phyloP scores from a whole-genome alignment of 495 filamentous ascomycete species.

The Penicillium egyptiacum region DNA sequence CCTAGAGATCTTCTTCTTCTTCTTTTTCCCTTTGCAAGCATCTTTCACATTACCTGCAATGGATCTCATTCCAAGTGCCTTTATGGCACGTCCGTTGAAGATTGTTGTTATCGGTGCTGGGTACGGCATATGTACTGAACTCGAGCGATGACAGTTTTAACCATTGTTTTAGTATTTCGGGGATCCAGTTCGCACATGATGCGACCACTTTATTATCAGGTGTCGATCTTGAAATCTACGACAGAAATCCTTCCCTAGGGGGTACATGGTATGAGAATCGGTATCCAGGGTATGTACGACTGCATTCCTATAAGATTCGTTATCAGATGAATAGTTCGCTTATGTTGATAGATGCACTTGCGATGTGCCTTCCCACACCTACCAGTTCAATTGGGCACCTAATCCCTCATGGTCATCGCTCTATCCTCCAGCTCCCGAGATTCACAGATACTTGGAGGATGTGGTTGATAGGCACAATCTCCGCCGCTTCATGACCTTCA shows the following conservation, averaged over 20 bases:
- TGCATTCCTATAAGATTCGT: background rate
- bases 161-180: conserved; percentile 5
- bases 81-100: conserved; percentile 27
- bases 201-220: conserved; percentile 39
- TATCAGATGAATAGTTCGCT: background rate
- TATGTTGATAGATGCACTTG: conserved; percentile 15
- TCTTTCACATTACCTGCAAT: background rate
- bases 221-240: conserved; percentile 61
- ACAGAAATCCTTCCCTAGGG: conserved; percentile 65
- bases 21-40: background rate
- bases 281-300: conserved; percentile 49
- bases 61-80: conserved; percentile 8
- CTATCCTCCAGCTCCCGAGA: conserved; percentile 17
- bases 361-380: conserved; percentile 19
- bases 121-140: conserved; percentile 44
- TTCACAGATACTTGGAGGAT: conserved; percentile 13
- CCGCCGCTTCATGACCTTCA: conserved; percentile 8
- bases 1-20: background rate
- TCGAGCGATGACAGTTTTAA: too few relatives aligned
- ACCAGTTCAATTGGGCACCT: conserved; percentile 20
- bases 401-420: conserved; percentile 20
- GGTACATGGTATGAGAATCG: conserved; percentile 66
- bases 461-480: conserved; percentile 10
- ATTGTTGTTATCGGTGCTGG: conserved; percentile 61
- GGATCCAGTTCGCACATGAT: conserved; percentile 25